Evolutionary conservation across 805 yeast species (phyloP).

Genomic region (Metschnikowia orientalis): DNA sequence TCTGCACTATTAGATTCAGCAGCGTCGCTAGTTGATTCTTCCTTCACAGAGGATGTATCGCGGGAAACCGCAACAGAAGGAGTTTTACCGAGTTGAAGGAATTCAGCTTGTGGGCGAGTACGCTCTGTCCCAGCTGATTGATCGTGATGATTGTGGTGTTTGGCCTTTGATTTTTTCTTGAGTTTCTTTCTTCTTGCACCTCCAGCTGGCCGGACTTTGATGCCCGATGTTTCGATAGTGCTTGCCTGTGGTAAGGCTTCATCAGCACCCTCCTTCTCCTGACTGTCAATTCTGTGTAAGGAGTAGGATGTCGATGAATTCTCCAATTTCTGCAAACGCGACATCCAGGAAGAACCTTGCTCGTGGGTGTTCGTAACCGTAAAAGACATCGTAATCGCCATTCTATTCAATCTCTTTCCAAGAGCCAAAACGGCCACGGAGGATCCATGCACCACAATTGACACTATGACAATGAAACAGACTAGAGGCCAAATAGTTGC

Average conservation of each 20-base stretch:
- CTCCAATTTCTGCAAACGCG: slow-evolving; percentile 77
- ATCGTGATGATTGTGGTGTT: slow-evolving; percentile 20
- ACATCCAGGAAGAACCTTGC: slow-evolving; percentile 68
- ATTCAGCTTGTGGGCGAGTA: slow-evolving; percentile 37
- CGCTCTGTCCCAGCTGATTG: slow-evolving; percentile 19
- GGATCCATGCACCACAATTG: slow-evolving; percentile 87
- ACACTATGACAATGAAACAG: slow-evolving; percentile 72
- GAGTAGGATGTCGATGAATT: slow-evolving; percentile 71
- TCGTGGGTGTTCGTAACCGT: slow-evolving; percentile 55
- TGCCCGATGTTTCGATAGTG: slow-evolving; percentile 58
- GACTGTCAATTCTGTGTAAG: slow-evolving; percentile 75
- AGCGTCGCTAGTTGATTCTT: slow-evolving; percentile 4
- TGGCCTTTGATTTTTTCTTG: slow-evolving; percentile 32
- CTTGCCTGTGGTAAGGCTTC: slow-evolving; percentile 27
- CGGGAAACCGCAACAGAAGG: slow-evolving; percentile 15
- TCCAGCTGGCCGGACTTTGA: slow-evolving; percentile 67
- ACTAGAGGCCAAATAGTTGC: slow-evolving; percentile 59
- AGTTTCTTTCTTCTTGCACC: slow-evolving; percentile 57
- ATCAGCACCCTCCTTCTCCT: slow-evolving; percentile 18
- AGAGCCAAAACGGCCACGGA: slow-evolving; percentile 36
- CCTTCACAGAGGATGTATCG: slow-evolving; percentile 2
- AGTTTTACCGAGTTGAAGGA: slow-evolving; percentile 37
- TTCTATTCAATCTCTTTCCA: slow-evolving; percentile 85
- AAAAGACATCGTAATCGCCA: slow-evolving; percentile 88
- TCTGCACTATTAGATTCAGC: slow-evolving; percentile 1